Evolutionary conservation across 768 basidiomycete species (phyloP).

Genomic region (Glaciozyma antarctica): DNA sequence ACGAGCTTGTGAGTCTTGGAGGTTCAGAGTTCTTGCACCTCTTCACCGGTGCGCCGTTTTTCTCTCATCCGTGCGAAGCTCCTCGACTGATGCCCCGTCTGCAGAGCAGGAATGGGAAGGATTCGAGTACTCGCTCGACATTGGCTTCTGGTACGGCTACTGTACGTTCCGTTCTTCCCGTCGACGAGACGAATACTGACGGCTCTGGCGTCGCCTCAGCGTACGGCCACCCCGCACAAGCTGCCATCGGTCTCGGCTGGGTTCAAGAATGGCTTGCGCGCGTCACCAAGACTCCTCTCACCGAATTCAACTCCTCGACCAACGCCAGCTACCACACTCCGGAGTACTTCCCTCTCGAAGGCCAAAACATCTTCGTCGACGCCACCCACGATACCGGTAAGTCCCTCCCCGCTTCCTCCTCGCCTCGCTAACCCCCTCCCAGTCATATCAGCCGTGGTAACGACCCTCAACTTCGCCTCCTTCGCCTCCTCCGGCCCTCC

Average conservation of each 20-base stretch:
- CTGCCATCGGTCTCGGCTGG: slow-evolving; percentile 45
- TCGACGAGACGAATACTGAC: not conserved
- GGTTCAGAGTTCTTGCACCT: slow-evolving; percentile 42
- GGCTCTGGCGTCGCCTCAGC: slow-evolving; percentile 40
- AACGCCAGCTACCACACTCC: slow-evolving; percentile 61
- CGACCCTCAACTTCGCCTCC: slow-evolving; percentile 40
- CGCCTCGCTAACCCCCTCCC: not conserved
- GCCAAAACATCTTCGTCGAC: slow-evolving; percentile 41
- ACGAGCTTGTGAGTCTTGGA: slow-evolving; percentile 62
- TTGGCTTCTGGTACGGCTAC: slow-evolving; percentile 38
- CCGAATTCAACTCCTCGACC: slow-evolving; percentile 65
- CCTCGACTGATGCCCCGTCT: not conserved
- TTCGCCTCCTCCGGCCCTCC: slow-evolving; percentile 37
- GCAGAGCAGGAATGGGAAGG: slow-evolving; percentile 21
- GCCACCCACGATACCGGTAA: slow-evolving; percentile 40
- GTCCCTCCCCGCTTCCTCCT: not conserved
- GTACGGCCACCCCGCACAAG: slow-evolving; percentile 71
- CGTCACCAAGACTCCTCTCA: slow-evolving; percentile 54
- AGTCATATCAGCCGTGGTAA: slow-evolving; percentile 35
- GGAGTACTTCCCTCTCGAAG: slow-evolving; percentile 38
- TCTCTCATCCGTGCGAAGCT: slow-evolving; percentile 34
- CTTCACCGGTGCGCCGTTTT: slow-evolving; percentile 35
- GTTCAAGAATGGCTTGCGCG: slow-evolving; percentile 69
- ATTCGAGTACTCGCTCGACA: slow-evolving; percentile 35
- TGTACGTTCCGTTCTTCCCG: not conserved